Base-by-base conservation (phyloP, 2,329 filamentous ascomycete genomes). In the Fusarium metavorans region DNA sequence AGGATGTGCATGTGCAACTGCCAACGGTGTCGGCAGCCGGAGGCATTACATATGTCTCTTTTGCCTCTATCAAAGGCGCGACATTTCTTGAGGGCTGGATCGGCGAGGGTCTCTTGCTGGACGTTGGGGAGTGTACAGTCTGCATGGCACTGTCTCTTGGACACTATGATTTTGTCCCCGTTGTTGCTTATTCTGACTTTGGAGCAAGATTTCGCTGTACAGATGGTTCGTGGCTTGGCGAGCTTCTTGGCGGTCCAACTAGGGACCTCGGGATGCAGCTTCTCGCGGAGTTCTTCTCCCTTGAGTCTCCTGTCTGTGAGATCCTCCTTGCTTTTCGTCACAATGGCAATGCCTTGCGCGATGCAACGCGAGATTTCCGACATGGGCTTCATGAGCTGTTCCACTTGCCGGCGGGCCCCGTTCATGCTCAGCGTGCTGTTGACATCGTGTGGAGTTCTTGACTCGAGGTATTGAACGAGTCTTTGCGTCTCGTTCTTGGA, bases 351-450 rank as follows among this genome's bases (percentile, higher is more conserved):
- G n/a, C 60, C 76, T 3, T 27, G 18, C 16, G 30, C 64, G 6
- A 78, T 72, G 1, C 2, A 18, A 2, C 69, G 66, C 0, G 77
- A 61, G 5, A 78, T 66, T 0, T 57, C 32, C 2, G 77, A 71
- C 65, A 79, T 79, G 1, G 77, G 77, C 2, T 66, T 48, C 1
- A 71, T 64, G 1, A 78, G 20, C 16, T 66, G 41, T 2, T 25
- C 2, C 7, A 79, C 71, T 0, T 57, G 34, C 32, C 50, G 63
- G 0, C 71, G 75, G 0, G 68, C 67, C 0, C 64, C 74, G 0
- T 78, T 76, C n/a, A 78, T 57, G 30, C 54, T 75, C 3, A 78
- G 34, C 0, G 74, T 79, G 30, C 72, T 77, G 7, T 50, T 65
- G 9, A 78, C 54, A 2, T 75, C 27, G 7, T 79, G 77, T 1